These are phyloP conservation scores for Microdochium bolleyi DNA, from an alignment of 2,329 filamentous ascomycete species.

Conservation along the genomic window DNA sequence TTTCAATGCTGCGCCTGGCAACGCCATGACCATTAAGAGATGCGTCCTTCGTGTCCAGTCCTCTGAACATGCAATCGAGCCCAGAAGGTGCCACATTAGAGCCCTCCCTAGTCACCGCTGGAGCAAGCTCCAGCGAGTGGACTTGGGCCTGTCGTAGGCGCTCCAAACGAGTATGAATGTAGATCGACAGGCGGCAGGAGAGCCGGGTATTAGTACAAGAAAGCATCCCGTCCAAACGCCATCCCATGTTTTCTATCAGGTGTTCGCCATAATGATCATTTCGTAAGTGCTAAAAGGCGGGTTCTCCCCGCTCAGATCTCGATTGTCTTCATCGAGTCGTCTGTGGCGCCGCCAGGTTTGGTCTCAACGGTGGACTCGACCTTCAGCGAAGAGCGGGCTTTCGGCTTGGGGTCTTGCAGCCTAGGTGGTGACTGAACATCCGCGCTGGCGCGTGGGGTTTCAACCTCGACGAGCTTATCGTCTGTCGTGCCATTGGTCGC, in stretches of 20 bases:
- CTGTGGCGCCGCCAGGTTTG: constrained; percentile 33
- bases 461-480: constrained; percentile 37
- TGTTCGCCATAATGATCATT: neutral
- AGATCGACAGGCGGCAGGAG: neutral
- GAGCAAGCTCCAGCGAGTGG: neutral
- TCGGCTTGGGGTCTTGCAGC: constrained; percentile 26
- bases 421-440: constrained; percentile 26
- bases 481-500: constrained; percentile 4
- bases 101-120: too few species aligned
- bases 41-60: neutral
- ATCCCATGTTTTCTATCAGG: neutral
- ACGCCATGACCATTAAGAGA: neutral
- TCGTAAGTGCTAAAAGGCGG: neutral
- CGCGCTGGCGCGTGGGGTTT: constrained; percentile 40
- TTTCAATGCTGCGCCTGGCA: neutral
- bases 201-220: neutral
- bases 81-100: too few species aligned
- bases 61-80: neutral
- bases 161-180: neutral
- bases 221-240: neutral
- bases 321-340: constrained; percentile 53
- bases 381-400: constrained; percentile 21
- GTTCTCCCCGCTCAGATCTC: constrained; percentile 37
- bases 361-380: constrained; percentile 22
- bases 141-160: neutral